These are phyloP conservation scores for Amauroascus verrucosus DNA, from an alignment of 2,329 filamentous ascomycete species.

Conservation along the genomic window DNA sequence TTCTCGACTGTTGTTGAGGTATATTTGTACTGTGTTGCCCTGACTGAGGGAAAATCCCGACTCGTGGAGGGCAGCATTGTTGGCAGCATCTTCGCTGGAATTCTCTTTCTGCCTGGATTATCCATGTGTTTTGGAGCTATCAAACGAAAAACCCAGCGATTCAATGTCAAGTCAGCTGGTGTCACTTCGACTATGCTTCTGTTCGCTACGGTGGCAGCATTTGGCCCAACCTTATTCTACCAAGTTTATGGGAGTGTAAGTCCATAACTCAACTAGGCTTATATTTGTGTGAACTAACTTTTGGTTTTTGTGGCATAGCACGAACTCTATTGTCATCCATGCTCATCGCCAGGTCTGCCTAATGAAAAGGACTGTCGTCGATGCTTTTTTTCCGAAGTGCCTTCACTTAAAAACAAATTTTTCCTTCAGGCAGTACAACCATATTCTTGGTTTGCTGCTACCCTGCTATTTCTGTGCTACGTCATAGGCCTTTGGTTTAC, in stretches of 20 bases:
- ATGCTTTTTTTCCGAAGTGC: constrained; percentile 86
- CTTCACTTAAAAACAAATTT: constrained; percentile 75
- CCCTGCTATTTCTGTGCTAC: constrained; percentile 83
- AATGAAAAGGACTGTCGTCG: constrained; percentile 63
- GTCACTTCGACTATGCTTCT: constrained; percentile 97
- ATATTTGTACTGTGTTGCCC: constrained; percentile 89
- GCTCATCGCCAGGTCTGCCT: constrained; percentile 36
- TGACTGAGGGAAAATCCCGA: constrained; percentile 82
- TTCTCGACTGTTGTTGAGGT: constrained; percentile 97
- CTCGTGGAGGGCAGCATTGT: constrained; percentile 95
- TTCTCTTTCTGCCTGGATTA: constrained; percentile 83
- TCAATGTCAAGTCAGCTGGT: constrained; percentile 91
- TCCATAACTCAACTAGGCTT: constrained; percentile 15
- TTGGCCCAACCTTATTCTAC: constrained; percentile 93
- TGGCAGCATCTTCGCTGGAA: constrained; percentile 93
- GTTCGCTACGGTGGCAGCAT: constrained; percentile 90
- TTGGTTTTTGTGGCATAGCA: constrained; percentile 47
- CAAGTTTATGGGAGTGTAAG: constrained; percentile 88
- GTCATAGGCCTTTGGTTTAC: constrained; percentile 93
- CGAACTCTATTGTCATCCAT: constrained; percentile 71
- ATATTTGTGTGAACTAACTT: constrained; percentile 26
- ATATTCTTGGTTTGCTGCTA: constrained; percentile 81
- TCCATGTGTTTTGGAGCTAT: constrained; percentile 99
- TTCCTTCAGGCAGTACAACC: constrained; percentile 84
- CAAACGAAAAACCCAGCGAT: constrained; percentile 94